These are phyloP conservation scores for Gastrodia elata DNA, from an alignment of 106 monocot genomes.

Conservation along the genomic window DNA sequence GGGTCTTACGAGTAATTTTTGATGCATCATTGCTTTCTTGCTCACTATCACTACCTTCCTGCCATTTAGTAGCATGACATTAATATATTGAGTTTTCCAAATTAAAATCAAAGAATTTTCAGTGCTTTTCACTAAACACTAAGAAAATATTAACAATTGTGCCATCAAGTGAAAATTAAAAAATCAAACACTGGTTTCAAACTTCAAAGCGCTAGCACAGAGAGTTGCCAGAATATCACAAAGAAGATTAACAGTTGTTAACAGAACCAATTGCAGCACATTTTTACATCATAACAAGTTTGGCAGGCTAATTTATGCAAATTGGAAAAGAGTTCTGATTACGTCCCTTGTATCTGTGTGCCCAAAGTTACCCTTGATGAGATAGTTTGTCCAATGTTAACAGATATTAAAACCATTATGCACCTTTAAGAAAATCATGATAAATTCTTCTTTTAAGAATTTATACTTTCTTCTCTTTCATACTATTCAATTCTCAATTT, in stretches of 20 bases:
- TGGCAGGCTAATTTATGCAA: background rate
- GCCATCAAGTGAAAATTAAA: background rate
- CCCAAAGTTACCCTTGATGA: too few relatives aligned
- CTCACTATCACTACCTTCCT: constrained; percentile 89
- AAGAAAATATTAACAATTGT: background rate
- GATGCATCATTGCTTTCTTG: constrained; percentile 64
- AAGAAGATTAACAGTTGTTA: background rate
- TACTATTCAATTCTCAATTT: too few relatives aligned
- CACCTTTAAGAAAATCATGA: too few relatives aligned
- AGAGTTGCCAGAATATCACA: background rate
- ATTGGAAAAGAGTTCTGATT: background rate
- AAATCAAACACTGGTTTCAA: background rate
- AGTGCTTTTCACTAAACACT: background rate
- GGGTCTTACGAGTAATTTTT: constrained; percentile 39
- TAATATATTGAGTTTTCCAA: background rate
- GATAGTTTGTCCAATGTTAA: too few relatives aligned
- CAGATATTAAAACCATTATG: too few relatives aligned
- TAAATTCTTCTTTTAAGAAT: too few relatives aligned
- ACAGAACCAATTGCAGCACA: background rate
- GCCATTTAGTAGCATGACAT: background rate
- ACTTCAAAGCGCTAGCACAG: background rate
- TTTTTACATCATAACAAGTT: background rate
- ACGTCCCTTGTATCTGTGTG: too few relatives aligned
- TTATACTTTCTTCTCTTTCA: too few relatives aligned
- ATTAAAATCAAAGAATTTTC: background rate